These are phyloP conservation scores for Ascocoryne sarcoides DNA, from an alignment of 2,329 filamentous ascomycete genomes.

Conservation along the genomic window DNA sequence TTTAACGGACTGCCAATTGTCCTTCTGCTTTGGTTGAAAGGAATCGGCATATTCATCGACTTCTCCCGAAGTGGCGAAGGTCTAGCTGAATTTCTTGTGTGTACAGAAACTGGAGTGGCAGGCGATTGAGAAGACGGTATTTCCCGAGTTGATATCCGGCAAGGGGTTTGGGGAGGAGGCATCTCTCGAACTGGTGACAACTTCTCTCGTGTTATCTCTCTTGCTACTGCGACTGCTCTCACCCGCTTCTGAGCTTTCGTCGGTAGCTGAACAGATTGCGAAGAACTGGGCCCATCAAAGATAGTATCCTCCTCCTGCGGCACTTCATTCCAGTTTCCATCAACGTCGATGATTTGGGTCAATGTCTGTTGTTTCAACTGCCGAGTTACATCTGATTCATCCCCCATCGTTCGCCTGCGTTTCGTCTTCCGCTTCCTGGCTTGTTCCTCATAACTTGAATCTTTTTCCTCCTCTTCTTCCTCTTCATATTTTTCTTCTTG, in stretches of 20 bases:
- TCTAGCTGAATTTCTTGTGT: constrained; percentile 11
- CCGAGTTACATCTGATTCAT: constrained; percentile 9
- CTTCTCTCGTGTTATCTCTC: constrained; percentile 1
- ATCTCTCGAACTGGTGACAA: constrained; percentile 7
- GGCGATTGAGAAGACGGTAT: constrained; percentile 30
- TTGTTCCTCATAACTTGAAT: constrained; percentile 11
- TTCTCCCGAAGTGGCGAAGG: constrained; percentile 17
- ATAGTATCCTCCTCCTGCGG: constrained; percentile 7
- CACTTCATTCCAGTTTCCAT: constrained; percentile 7
- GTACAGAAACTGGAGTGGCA: constrained; percentile 22
- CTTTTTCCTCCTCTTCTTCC: constrained; percentile 9
- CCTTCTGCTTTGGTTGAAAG: constrained; percentile 14
- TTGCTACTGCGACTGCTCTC: not conserved
- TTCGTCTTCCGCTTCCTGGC: constrained; percentile 15
- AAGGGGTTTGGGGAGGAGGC: constrained; percentile 23
- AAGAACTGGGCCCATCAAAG: constrained; percentile 18
- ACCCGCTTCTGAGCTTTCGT: not conserved
- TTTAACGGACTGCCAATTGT: constrained; percentile 8
- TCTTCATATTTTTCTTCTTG: constrained; percentile 7
- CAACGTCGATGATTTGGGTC: constrained; percentile 24
- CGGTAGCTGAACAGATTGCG: constrained; percentile 4
- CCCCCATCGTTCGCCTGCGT: constrained; percentile 19
- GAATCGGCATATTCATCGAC: constrained; percentile 20
- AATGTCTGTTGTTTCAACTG: constrained; percentile 24
- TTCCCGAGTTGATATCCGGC: constrained; percentile 13